Percentiles rank a stretch among this genome's conserved stretches.
Evolutionary conservation across 1,139 yeast genomes (phyloP).

Genomic region (Sugiyamaella neomexicana): DNA sequence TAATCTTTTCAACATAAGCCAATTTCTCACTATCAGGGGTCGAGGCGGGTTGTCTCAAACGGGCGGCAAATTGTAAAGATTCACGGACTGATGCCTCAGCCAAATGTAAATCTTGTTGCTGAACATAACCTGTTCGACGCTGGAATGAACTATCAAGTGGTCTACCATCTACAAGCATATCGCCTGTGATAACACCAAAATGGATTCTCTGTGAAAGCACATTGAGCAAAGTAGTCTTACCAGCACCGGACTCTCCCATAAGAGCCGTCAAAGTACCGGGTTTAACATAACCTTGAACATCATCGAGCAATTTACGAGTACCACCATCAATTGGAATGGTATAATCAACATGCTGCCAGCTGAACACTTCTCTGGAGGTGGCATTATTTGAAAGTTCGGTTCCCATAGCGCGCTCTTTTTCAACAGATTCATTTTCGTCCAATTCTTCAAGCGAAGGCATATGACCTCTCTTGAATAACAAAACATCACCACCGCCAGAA

Average conservation of each 20-base stretch:
- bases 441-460: slow-evolving; percentile 42
- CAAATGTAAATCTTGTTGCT: slow-evolving; percentile 65
- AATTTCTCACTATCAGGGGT: slow-evolving; percentile 52
- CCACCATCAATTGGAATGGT: slow-evolving; percentile 54
- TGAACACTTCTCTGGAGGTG: slow-evolving; percentile 47
- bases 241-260: slow-evolving; percentile 74
- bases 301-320: slow-evolving; percentile 50
- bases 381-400: slow-evolving; percentile 27
- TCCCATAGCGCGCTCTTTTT: slow-evolving; percentile 37
- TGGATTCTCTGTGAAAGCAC: slow-evolving; percentile 59
- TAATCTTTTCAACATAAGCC: slow-evolving; percentile 61
- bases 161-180: slow-evolving; percentile 61
- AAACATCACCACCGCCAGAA: slow-evolving; percentile 58
- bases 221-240: slow-evolving; percentile 63
- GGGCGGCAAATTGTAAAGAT: slow-evolving; percentile 60
- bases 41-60: slow-evolving; percentile 54
- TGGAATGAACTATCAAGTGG: slow-evolving; percentile 55
- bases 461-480: slow-evolving; percentile 56
- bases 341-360: slow-evolving; percentile 57
- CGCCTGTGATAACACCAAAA: slow-evolving; percentile 63
- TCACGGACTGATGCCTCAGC: slow-evolving; percentile 61
- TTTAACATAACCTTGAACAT: slow-evolving; percentile 63
- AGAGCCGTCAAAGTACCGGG: slow-evolving; percentile 65
- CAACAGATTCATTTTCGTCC: slow-evolving; percentile 15
- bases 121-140: slow-evolving; percentile 65